Conservation (phyloP, 257 asterid species). For the Ilex aquifolium region DNA sequence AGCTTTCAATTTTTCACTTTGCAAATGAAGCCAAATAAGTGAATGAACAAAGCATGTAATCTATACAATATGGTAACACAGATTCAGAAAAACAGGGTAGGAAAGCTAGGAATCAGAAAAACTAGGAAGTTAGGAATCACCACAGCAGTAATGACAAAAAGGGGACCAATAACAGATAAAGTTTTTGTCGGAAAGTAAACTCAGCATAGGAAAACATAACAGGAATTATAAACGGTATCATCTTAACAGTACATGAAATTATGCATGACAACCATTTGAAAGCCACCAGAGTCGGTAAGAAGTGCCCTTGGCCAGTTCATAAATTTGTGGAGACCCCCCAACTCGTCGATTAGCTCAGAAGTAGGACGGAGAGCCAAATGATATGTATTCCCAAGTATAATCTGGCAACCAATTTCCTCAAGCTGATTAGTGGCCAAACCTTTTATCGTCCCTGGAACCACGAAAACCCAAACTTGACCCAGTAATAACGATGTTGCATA, state of each 20-base stretch:
- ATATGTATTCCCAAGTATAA: constrained; percentile 94
- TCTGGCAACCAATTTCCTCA: constrained; percentile 95
- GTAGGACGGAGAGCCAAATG: constrained; percentile 97
- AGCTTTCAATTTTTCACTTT: too few species aligned
- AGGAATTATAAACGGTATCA: not conserved
- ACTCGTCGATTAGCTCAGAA: constrained; percentile 88
- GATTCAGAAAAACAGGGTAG: too few species aligned
- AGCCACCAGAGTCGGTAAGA: constrained; percentile 98
- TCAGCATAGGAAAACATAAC: not conserved
- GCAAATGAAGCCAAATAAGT: too few species aligned
- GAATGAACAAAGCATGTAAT: too few species aligned
- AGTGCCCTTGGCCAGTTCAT: constrained; percentile 97
- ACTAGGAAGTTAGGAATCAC: not conserved
- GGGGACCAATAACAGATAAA: not conserved
- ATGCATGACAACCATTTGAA: constrained; percentile 75
- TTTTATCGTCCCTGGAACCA: constrained; percentile 67
- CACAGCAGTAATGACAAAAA: not conserved
- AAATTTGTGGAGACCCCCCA: constrained; percentile 95
- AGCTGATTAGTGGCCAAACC: constrained; percentile 84
- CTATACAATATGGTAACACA: too few species aligned
- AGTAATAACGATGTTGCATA: not conserved
- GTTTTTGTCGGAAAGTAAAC: not conserved
- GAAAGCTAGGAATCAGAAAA: not conserved
- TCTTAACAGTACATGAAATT: not conserved
- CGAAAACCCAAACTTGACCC: constrained; percentile 9